Conservation (phyloP, 176 grass and related monocot species). For the Coix lacrymajobi region DNA sequence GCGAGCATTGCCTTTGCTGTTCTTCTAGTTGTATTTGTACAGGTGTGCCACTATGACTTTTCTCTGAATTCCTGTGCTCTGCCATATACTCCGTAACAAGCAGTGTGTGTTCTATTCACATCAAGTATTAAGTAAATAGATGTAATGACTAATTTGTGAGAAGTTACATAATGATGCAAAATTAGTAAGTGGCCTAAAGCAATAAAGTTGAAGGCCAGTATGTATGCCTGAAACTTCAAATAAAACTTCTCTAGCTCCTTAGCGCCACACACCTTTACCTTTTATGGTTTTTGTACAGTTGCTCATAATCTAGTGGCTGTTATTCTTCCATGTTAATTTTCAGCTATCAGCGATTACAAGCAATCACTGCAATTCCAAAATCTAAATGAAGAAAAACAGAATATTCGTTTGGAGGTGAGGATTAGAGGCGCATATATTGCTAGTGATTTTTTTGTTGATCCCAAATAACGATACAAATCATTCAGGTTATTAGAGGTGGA, state of each 20-base stretch:
- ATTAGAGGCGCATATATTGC: neutral
- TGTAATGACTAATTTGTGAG: neutral
- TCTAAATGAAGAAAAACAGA: conserved; percentile 93
- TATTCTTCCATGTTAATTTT: neutral
- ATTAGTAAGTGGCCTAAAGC: neutral
- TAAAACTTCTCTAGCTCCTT: neutral
- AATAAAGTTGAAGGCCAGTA: neutral
- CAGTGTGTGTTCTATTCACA: neutral
- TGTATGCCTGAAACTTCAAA: neutral
- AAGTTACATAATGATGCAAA: neutral
- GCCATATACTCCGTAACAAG: neutral
- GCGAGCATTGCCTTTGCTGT: conserved; percentile 93
- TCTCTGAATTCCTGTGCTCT: conserved; percentile 1
- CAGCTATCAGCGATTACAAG: conserved; percentile 83
- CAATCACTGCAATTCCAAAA: conserved; percentile 95
- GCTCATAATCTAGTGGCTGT: neutral
- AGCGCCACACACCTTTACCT: neutral
- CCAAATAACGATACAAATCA: neutral
- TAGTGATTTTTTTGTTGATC: neutral
- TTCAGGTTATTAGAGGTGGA: conserved; percentile 78
- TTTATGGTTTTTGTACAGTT: neutral
- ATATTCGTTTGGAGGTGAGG: conserved; percentile 80
- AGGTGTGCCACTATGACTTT: conserved; percentile 33
- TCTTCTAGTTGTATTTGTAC: conserved; percentile 89
- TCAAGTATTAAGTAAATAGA: neutral